These are phyloP conservation scores for Tolypocladium tundrense DNA, from an alignment of 2,329 filamentous ascomycete species.

Conservation along the genomic window DNA sequence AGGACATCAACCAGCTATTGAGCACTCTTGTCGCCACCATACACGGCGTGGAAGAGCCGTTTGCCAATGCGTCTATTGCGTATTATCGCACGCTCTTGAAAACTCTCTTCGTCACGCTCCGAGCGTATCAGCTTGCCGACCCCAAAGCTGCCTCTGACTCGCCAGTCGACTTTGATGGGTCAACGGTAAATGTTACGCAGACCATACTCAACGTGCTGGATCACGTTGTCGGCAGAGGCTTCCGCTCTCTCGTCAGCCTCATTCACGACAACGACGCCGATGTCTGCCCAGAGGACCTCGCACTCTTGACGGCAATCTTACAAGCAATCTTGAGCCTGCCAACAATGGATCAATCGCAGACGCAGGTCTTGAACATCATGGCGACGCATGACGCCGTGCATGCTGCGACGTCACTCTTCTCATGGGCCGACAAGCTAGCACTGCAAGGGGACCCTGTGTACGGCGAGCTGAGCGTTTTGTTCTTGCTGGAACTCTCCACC, in stretches of 20 bases:
- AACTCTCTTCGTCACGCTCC: constrained; percentile 73
- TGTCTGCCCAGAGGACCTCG: constrained; percentile 67
- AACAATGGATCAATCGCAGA: constrained; percentile 59
- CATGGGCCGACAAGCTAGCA: constrained; percentile 80
- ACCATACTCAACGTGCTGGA: constrained; percentile 72
- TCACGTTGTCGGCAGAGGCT: constrained; percentile 68
- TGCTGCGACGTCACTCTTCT: constrained; percentile 78
- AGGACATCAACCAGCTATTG: constrained; percentile 42
- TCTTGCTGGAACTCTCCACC: constrained; percentile 78
- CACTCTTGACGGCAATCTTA: constrained; percentile 76
- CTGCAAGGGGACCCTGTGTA: constrained; percentile 78
- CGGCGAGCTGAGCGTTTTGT: constrained; percentile 81
- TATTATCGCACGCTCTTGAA: constrained; percentile 81
- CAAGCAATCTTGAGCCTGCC: constrained; percentile 76
- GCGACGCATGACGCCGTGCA: constrained; percentile 64
- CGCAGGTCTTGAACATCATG: constrained; percentile 61
- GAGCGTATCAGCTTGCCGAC: constrained; percentile 42
- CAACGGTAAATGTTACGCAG: constrained; percentile 38
- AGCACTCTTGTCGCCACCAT: constrained; percentile 41
- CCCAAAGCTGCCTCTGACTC: constrained; percentile 18
- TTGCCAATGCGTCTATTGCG: constrained; percentile 39
- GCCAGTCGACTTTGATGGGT: constrained; percentile 21
- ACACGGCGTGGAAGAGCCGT: constrained; percentile 43
- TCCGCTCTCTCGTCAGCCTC: constrained; percentile 69
- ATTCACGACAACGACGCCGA: constrained; percentile 64